Percentiles rank a stretch among this genome's conserved stretches.
Conservation (phyloP, 2,329 filamentous ascomycete species). For the Neopestalotiopsis sp. region DNA sequence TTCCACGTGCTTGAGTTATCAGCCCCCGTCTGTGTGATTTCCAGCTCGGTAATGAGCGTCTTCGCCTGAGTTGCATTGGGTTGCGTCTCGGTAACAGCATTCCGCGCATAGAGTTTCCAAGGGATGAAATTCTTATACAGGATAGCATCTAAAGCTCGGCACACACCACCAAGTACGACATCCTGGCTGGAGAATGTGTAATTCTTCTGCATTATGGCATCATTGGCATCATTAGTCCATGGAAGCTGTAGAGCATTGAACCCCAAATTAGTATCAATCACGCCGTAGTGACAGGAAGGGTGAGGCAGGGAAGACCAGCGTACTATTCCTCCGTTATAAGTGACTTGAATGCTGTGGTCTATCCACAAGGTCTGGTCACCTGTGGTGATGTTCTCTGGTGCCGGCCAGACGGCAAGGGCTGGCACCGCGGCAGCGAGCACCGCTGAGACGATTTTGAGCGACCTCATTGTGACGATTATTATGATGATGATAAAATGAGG, state of each 20-base stretch:
- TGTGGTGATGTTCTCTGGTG: conserved; percentile 55
- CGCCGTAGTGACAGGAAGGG: conserved; percentile 25
- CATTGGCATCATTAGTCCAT: conserved; percentile 49
- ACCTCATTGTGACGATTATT: conserved; percentile 25
- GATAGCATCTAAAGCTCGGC: conserved; percentile 67
- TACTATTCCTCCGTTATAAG: conserved; percentile 65
- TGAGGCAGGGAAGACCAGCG: conserved; percentile 45
- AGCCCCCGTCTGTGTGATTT: conserved; percentile 63
- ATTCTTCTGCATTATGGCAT: conserved; percentile 29
- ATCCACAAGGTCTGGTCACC: conserved; percentile 62
- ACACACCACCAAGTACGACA: conserved; percentile 61
- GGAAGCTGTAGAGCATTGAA: conserved; percentile 50
- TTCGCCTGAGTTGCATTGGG: conserved; percentile 54
- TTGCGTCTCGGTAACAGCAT: conserved; percentile 64
- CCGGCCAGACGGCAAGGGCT: conserved; percentile 63
- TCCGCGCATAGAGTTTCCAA: conserved; percentile 76
- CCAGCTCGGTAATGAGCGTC: conserved; percentile 62
- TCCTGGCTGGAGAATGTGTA: conserved; percentile 53
- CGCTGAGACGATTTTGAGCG: conserved; percentile 32
- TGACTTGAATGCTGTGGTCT: conserved; percentile 55
- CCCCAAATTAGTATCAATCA: conserved; percentile 30
- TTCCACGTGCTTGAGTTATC: conserved; percentile 63
- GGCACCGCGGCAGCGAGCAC: conserved; percentile 47
- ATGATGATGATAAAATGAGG: conserved; percentile 19
- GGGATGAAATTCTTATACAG: conserved; percentile 75